Evolutionary conservation across 805 yeast genomes (phyloP).

Genomic region (Kodamaea restingae): DNA sequence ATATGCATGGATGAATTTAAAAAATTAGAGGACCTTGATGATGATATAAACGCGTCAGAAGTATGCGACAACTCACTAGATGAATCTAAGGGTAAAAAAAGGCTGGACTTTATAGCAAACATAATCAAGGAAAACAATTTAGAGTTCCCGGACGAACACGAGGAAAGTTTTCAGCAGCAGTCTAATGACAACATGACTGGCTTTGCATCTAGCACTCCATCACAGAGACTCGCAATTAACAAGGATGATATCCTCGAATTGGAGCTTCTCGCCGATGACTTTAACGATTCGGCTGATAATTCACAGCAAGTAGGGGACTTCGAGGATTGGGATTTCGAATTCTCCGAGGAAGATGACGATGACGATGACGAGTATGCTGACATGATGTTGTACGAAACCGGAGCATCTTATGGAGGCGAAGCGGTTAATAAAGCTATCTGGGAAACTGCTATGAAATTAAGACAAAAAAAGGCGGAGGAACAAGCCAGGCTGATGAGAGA

Average conservation of each 20-base stretch:
- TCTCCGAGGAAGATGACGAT: slow-evolving; percentile 31
- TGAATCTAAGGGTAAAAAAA: slow-evolving; percentile 8
- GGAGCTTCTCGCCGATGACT: slow-evolving; percentile 51
- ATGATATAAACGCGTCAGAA: slow-evolving; percentile 9
- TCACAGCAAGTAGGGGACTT: slow-evolving; percentile 22
- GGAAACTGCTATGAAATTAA: slow-evolving; percentile 34
- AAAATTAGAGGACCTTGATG: slow-evolving; percentile 9
- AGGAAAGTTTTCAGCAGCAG: not conserved
- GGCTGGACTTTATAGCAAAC: slow-evolving; percentile 13
- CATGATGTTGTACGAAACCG: slow-evolving; percentile 22
- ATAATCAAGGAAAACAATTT: slow-evolving; percentile 15
- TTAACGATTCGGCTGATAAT: slow-evolving; percentile 26
- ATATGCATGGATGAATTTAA: slow-evolving; percentile 19
- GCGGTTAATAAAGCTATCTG: slow-evolving; percentile 29
- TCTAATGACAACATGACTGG: not conserved
- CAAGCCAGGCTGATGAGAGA: no score
- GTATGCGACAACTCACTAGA: slow-evolving; percentile 10
- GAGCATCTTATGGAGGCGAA: slow-evolving; percentile 11
- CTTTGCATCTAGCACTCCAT: slow-evolving; percentile 10
- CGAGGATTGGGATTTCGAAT: slow-evolving; percentile 36
- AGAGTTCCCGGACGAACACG: slow-evolving; percentile 2
- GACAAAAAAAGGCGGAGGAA: slow-evolving; percentile 17
- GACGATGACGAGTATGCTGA: slow-evolving; percentile 32
- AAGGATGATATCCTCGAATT: slow-evolving; percentile 48
- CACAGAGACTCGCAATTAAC: slow-evolving; percentile 27